A percentile compares a stretch with the other conserved stretches of the same genome.
These are phyloP conservation scores for Chimonanthus salicifolius DNA, from an alignment of 164 flowering plant species.

Conservation along the genomic window DNA sequence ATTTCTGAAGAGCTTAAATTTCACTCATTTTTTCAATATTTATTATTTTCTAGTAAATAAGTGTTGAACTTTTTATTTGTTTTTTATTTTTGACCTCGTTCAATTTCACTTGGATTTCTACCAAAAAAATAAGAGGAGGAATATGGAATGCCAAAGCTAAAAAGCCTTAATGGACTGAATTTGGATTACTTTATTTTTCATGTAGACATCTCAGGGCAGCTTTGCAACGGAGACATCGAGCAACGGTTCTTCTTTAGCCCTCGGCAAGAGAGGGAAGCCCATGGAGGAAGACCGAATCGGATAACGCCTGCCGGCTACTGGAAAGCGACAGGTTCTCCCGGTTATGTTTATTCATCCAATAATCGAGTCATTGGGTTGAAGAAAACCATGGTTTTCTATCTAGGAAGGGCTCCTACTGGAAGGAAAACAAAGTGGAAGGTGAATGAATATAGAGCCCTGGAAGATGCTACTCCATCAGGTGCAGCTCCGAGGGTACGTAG, in stretches of 20 bases:
- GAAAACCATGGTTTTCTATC: slow-evolving; percentile 20
- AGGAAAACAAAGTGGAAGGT: slow-evolving; percentile 17
- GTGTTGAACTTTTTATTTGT: too few species aligned
- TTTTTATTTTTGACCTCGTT: too few species aligned
- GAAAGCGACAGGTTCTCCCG: slow-evolving; percentile 75
- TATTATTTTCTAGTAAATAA: too few species aligned
- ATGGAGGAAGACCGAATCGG: slow-evolving; percentile 59
- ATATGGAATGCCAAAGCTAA: background rate
- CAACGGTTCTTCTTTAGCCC: slow-evolving; percentile 68
- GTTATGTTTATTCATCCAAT: slow-evolving; percentile 36
- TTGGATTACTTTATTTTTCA: background rate
- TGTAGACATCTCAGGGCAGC: slow-evolving; percentile 39
- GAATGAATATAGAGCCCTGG: slow-evolving; percentile 14
- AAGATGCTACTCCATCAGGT: background rate
- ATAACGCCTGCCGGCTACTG: slow-evolving; percentile 52
- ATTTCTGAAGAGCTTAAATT: too few species aligned
- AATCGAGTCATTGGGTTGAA: slow-evolving; percentile 40
- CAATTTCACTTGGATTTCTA: background rate
- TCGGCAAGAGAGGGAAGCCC: slow-evolving; percentile 51
- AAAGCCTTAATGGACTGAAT: background rate
- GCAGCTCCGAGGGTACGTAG: slow-evolving; percentile 5
- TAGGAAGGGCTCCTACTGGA: slow-evolving; percentile 17
- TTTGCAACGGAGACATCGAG: slow-evolving; percentile 41
- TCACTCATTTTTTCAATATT: too few species aligned
- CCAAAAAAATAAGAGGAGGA: background rate